These are phyloP conservation scores for Pseudocercospora crystallina DNA, from an alignment of 2,329 filamentous ascomycete species.

Conservation along the genomic window DNA sequence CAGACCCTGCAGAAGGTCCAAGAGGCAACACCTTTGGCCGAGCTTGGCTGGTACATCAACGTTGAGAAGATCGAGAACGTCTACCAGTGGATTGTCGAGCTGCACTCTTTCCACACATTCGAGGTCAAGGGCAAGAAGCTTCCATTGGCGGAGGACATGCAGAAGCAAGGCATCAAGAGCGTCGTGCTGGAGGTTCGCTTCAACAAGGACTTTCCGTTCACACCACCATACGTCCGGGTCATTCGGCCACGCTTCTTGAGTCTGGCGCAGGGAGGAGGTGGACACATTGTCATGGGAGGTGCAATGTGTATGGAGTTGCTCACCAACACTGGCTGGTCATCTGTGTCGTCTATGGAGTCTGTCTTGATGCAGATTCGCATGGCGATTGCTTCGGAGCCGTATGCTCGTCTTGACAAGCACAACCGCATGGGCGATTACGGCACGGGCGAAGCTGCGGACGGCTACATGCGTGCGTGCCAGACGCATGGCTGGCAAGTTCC, in stretches of 20 bases:
- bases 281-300: conserved; percentile 80
- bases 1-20: conserved; percentile 65
- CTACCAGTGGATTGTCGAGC: conserved; percentile 88
- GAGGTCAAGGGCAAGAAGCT: conserved; percentile 42
- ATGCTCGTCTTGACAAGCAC: conserved; percentile 63
- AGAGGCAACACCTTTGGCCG: conserved; percentile 56
- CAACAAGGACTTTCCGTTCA: conserved; percentile 70
- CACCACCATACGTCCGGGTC: conserved; percentile 81
- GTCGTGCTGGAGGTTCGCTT: conserved; percentile 83
- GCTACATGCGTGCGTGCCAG: conserved; percentile 67
- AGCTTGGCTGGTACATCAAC: conserved; percentile 83
- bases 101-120: conserved; percentile 69
- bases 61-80: conserved; percentile 65
- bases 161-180: conserved; percentile 58
- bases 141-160: conserved; percentile 75
- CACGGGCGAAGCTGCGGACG: conserved; percentile 68
- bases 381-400: conserved; percentile 71
- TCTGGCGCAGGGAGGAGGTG: conserved; percentile 72
- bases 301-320: conserved; percentile 76
- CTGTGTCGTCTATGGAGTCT: conserved; percentile 71
- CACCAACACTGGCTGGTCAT: conserved; percentile 79
- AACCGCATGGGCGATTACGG: conserved; percentile 51
- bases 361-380: conserved; percentile 78
- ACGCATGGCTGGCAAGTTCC: conserved; percentile 74
- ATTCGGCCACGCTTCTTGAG: conserved; percentile 76